A percentile compares a stretch with the other conserved stretches of the same genome.
Evolutionary conservation across 768 basidiomycete genomes (phyloP).

Genomic region (Tubosaeta sp.): DNA sequence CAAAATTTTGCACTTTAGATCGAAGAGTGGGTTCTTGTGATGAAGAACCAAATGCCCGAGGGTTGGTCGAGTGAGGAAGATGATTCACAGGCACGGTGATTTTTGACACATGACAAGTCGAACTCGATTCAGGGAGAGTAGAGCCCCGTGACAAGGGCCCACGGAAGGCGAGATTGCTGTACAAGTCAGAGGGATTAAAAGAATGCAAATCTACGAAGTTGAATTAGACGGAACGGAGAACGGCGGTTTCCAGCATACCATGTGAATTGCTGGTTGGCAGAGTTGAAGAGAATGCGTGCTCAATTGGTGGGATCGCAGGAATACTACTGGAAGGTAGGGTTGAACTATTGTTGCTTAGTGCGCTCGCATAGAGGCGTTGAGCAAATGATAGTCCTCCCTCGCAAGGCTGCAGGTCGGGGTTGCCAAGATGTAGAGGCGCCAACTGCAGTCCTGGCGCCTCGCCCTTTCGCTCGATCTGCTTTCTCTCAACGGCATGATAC

Average conservation of each 20-base stretch:
- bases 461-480: constrained; percentile 4
- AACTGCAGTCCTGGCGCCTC: not conserved
- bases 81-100: not conserved
- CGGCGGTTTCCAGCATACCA: not conserved
- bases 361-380: constrained; percentile 44
- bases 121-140: not conserved
- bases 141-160: constrained; percentile 1
- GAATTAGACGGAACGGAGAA: not conserved
- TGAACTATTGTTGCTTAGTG: constrained; percentile 21
- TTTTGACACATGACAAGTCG: not conserved
- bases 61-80: not conserved
- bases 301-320: constrained; percentile 6
- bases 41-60: not conserved
- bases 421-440: not conserved
- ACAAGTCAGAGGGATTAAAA: constrained; percentile 13
- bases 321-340: not conserved
- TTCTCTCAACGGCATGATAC: constrained; percentile 18
- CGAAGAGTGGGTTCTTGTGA: not conserved
- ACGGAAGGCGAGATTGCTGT: constrained; percentile 9
- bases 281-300: not conserved
- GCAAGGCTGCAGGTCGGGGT: not conserved
- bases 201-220: not conserved
- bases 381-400: constrained; percentile 31
- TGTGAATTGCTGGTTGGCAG: not conserved
- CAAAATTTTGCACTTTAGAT: not conserved